Conservation (phyloP, 345 rosid species). For the Linum lewisii region DNA sequence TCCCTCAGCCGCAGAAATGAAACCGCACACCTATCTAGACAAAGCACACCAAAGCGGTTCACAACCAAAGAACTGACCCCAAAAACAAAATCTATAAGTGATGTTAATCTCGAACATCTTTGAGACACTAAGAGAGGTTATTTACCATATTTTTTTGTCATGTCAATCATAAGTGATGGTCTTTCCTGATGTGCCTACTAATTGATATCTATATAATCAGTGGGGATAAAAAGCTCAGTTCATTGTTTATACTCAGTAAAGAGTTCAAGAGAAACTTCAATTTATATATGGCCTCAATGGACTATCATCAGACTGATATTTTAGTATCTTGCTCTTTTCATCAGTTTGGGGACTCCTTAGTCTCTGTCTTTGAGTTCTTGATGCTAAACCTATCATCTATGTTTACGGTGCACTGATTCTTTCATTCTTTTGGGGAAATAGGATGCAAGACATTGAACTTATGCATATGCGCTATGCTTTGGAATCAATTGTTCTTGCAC, state of each 20-base stretch:
- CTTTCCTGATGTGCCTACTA: not conserved
- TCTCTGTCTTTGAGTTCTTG: constrained; percentile 1
- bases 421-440: constrained; percentile 19
- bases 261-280: not conserved
- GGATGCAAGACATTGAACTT: constrained; percentile 93
- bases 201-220: no score
- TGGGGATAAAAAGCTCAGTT: no score
- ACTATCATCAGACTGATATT: not conserved
- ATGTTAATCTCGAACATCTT: not conserved
- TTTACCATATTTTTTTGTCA: not conserved
- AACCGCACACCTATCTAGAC: no score
- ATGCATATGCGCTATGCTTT: constrained; percentile 94
- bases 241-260: no score
- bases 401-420: constrained; percentile 4
- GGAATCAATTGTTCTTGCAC: constrained; percentile 73
- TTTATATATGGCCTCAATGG: not conserved
- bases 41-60: no score
- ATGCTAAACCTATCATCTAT: not conserved
- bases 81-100: no score
- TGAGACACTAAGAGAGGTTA: not conserved
- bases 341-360: not conserved
- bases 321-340: not conserved
- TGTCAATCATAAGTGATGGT: not conserved
- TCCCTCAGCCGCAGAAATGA: no score
- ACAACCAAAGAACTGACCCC: no score